phyloP scores from a whole-genome alignment of 805 yeast species.

The Ogataea allantospora region DNA sequence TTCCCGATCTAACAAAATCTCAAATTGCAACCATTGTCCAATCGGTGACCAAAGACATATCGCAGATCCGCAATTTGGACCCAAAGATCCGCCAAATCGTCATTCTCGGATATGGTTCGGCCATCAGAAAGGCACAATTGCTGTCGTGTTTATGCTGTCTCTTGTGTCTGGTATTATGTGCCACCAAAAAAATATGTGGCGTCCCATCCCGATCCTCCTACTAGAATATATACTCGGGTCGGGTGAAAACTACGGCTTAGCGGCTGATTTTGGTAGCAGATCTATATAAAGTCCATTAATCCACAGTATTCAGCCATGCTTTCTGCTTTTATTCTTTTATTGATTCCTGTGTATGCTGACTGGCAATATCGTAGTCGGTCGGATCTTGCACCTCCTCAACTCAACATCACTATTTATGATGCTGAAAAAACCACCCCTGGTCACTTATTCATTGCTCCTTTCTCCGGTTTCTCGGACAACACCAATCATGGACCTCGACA shows the following conservation, averaged over 20 bases:
- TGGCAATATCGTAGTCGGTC: conserved; percentile 37
- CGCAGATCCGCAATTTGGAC: conserved; percentile 20
- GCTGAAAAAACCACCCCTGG: conserved; percentile 27
- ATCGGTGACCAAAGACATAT: conserved; percentile 26
- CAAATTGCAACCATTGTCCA: conserved; percentile 23
- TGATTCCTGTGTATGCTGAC: conserved; percentile 26
- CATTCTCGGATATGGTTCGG: conserved; percentile 27
- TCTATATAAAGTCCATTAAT: background rate
- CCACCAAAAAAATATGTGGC: background rate
- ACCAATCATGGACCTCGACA: conserved; percentile 30
- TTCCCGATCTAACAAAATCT: conserved; percentile 8
- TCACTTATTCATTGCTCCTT: conserved; percentile 36
- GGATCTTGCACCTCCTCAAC: conserved; percentile 35
- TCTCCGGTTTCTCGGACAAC: conserved; percentile 17
- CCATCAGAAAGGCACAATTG: conserved; percentile 30
- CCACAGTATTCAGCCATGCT: conserved; percentile 2
- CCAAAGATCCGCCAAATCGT: conserved; percentile 23
- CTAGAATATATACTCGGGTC: background rate
- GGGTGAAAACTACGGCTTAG: background rate
- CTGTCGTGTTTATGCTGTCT: conserved; percentile 8
- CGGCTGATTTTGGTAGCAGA: background rate
- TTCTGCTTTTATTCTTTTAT: conserved; percentile 1
- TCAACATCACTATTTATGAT: conserved; percentile 35
- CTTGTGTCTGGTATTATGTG: conserved; percentile 5
- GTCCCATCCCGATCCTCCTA: conserved; percentile 2